Evolutionary conservation across 768 basidiomycete genomes (phyloP).

Genomic region (Pleurotus tuoliensis): DNA sequence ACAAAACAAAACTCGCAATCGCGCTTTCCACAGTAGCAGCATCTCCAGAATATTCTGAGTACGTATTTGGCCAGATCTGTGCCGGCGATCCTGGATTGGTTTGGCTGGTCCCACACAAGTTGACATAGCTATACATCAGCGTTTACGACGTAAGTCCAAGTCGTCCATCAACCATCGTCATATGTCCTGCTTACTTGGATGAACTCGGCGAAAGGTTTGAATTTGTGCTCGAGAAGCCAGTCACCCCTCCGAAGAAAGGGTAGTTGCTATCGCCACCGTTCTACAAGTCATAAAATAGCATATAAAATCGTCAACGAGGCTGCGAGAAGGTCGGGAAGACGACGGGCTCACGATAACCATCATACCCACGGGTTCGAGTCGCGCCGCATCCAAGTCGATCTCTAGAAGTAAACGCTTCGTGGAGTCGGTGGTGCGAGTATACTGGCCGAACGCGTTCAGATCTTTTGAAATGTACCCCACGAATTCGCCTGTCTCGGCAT

Average conservation of each 20-base stretch:
- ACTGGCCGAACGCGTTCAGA: not conserved
- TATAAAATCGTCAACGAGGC: not conserved
- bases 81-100: not conserved
- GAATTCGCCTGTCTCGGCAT: too few species aligned
- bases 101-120: not conserved
- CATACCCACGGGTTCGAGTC: not conserved
- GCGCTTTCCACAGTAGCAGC: not conserved
- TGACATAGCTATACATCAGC: not conserved
- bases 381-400: slow-evolving; percentile 2
- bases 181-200: not conserved
- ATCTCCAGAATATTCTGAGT: not conserved
- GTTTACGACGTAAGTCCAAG: not conserved
- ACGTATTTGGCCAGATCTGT: not conserved
- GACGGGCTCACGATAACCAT: not conserved
- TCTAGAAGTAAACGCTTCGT: not conserved
- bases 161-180: not conserved
- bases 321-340: not conserved
- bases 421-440: not conserved
- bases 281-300: too few species aligned
- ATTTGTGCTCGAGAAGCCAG: not conserved
- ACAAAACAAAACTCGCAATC: not conserved
- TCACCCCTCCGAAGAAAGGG: slow-evolving; percentile 1
- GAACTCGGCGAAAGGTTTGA: not conserved
- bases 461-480: not conserved
- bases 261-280: not conserved